Base-by-base conservation (phyloP, 2,329 filamentous ascomycete genomes). In the Pleurostoma richardsiae region DNA sequence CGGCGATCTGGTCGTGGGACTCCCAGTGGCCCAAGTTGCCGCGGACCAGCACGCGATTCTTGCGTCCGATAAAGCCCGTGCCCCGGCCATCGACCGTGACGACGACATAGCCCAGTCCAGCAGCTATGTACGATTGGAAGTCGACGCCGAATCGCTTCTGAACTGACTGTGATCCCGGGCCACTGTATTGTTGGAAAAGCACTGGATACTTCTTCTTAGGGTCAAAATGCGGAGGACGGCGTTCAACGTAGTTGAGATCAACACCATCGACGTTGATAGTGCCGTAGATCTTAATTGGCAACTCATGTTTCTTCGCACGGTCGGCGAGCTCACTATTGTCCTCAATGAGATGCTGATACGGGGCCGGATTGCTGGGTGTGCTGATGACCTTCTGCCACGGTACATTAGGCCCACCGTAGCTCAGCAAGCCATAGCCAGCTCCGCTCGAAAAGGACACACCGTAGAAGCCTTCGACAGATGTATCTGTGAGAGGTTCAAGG, bases 21-120 rank as follows among this genome's bases (percentile, higher is more conserved):
- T 99, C 94, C 61, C 84, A 89, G 57, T 87, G 73, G 19, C 94
- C 94, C 30, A 99, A 79, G 53, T 95, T 85, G 45, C 86, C 88
- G 49, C 92, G 85, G 47, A 96, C 81, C 45, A 88, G 77, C 46
- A 90, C 90, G 43, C 94, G 86, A 48, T 89, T 83, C 64, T 86
- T 80, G 57, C 95, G 87, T 30, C 94, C 94, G 42, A 88, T 86
- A 67, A 83, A 96, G 33, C 95, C 94, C 0, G 94, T 99, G 39
- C 94, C 94, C 43, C 92, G 85, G 19, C 90, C 90, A 63, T 99
- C 94, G 29, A 99, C 86, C 0, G 92, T 97, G 42, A 99, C 86
- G 36, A 96, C 92, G 44, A 99, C 78, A 67, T 99, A 99, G 39
- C 90, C 92, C 2, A 99, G 77, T 19, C 19, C 19, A 26, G 74